phyloP scores from a whole-genome alignment of 345 rosid genomes.

The Trapa bicornis region DNA sequence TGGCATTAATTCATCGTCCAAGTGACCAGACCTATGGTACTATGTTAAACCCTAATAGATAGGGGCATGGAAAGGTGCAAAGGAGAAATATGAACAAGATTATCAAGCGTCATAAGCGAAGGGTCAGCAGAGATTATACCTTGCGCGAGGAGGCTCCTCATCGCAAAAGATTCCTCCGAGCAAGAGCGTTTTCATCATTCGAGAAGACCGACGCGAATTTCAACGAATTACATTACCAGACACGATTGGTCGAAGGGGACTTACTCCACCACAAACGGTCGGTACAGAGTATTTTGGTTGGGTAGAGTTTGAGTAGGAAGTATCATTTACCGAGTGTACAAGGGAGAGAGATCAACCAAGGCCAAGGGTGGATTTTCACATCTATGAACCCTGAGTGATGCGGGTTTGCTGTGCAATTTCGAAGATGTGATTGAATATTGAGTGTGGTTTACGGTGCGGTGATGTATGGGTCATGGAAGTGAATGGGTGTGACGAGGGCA shows the following conservation, averaged over 20 bases:
- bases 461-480: not conserved
- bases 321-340: not conserved
- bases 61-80: too few species aligned
- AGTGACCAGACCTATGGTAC: too few species aligned
- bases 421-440: not conserved
- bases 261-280: not conserved
- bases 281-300: too few species aligned
- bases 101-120: not conserved
- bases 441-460: not conserved
- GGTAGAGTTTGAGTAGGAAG: not conserved
- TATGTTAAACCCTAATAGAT: too few species aligned
- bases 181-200: not conserved
- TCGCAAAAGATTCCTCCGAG: not conserved
- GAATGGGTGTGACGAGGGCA: not conserved
- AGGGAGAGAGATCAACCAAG: not conserved
- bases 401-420: not conserved
- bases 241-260: not conserved
- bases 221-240: not conserved
- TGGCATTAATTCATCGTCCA: too few species aligned
- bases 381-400: not conserved
- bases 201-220: not conserved
- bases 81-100: not conserved
- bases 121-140: not conserved
- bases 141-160: constrained; percentile 6
- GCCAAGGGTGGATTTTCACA: not conserved